A percentile compares a stretch with the other conserved stretches of the same genome.
Evolutionary conservation across 2,329 filamentous ascomycete genomes (phyloP).

Genomic region (Shiraia sp.): DNA sequence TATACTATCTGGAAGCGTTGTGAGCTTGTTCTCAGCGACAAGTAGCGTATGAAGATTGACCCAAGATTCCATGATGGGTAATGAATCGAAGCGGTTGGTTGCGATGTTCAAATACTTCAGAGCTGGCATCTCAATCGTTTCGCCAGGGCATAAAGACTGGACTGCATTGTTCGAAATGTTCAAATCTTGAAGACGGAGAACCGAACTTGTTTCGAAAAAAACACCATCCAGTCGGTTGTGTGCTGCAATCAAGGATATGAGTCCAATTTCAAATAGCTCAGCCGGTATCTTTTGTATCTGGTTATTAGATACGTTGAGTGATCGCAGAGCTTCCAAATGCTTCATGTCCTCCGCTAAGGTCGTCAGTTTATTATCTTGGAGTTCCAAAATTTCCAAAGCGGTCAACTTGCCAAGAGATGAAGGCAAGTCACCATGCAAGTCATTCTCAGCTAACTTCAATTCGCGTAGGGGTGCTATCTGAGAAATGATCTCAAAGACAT

Average conservation of each 20-base stretch:
- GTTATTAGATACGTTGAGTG: constrained; percentile 82
- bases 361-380: constrained; percentile 79
- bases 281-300: constrained; percentile 72
- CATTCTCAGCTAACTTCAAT: constrained; percentile 68
- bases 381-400: constrained; percentile 77
- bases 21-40: constrained; percentile 81
- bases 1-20: constrained; percentile 76
- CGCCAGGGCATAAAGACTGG: constrained; percentile 53
- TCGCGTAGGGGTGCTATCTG: constrained; percentile 76
- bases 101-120: constrained; percentile 77
- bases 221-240: constrained; percentile 77
- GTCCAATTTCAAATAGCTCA: constrained; percentile 65
- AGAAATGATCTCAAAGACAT: constrained; percentile 71
- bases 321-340: constrained; percentile 70
- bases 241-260: constrained; percentile 73
- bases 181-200: constrained; percentile 71
- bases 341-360: constrained; percentile 69
- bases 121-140: constrained; percentile 66
- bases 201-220: constrained; percentile 65
- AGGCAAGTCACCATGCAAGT: constrained; percentile 53
- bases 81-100: constrained; percentile 72
- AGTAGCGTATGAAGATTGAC: constrained; percentile 71
- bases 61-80: constrained; percentile 80
- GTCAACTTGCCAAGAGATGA: constrained; percentile 64
- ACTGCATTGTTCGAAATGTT: constrained; percentile 80